Percentiles rank a stretch among this genome's conserved stretches.
Evolutionary conservation across 1,284 basidiomycete species (phyloP).

Genomic region (Hymenochaete sp.): DNA sequence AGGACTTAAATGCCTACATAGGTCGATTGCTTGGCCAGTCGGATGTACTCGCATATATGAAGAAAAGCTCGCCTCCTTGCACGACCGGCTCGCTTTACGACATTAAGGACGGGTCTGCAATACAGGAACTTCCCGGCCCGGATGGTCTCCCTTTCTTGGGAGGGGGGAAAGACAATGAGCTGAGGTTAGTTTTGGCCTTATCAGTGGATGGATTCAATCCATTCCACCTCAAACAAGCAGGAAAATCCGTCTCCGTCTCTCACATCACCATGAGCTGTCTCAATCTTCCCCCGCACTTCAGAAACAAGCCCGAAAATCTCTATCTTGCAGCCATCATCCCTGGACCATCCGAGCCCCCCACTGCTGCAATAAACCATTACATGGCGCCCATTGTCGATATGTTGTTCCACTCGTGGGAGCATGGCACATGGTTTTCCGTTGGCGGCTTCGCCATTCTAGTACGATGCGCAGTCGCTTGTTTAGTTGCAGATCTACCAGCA

Average conservation of each 20-base stretch:
- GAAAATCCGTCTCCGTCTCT: constrained; percentile 27
- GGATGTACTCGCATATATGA: too few relatives aligned
- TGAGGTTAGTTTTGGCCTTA: constrained; percentile 23
- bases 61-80: too few relatives aligned
- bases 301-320: constrained; percentile 24
- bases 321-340: constrained; percentile 23
- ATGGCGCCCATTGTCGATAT: constrained; percentile 26
- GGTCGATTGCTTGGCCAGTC: too few relatives aligned
- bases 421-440: constrained; percentile 25
- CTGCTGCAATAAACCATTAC: constrained; percentile 25
- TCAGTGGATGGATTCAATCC: constrained; percentile 35
- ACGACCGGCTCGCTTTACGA: too few relatives aligned
- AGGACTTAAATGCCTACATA: too few relatives aligned
- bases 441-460: constrained; percentile 19
- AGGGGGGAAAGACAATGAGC: too few relatives aligned
- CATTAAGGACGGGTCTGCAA: too few relatives aligned
- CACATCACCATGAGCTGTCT: constrained; percentile 27
- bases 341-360: constrained; percentile 22
- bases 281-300: constrained; percentile 26
- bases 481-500: constrained; percentile 26
- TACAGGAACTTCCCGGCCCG: too few relatives aligned
- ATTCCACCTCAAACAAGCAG: constrained; percentile 23
- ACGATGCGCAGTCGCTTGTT: neutral
- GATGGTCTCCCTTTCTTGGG: too few relatives aligned
- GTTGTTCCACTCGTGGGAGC: constrained; percentile 24